Evolutionary conservation across 2,329 filamentous ascomycete genomes (phyloP).

Genomic region (Fusarium graminum): DNA sequence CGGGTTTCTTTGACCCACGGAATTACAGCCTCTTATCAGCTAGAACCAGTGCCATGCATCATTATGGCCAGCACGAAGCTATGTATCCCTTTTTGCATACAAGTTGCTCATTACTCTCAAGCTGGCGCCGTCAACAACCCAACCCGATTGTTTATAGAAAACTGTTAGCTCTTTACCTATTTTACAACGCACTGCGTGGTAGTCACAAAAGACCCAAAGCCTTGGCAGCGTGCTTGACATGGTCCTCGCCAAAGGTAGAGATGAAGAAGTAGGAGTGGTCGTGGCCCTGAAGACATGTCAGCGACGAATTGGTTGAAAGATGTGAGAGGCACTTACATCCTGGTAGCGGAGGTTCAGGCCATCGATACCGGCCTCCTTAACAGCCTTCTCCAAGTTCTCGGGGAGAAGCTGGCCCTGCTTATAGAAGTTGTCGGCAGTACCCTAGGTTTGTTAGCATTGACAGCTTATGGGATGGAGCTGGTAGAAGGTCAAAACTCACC

Average conservation of each 20-base stretch:
- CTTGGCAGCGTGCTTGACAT: slow-evolving; percentile 92
- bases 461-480: neutral
- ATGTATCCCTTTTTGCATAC: slow-evolving; percentile 6
- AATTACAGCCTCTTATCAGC: slow-evolving; percentile 2
- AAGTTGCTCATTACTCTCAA: slow-evolving; percentile 5
- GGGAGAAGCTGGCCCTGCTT: slow-evolving; percentile 92
- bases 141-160: slow-evolving; percentile 24
- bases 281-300: slow-evolving; percentile 70
- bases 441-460: slow-evolving; percentile 61
- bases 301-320: neutral
- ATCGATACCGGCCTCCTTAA: slow-evolving; percentile 78
- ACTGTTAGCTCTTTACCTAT: slow-evolving; percentile 31
- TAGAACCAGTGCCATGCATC: slow-evolving; percentile 15
- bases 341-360: slow-evolving; percentile 87
- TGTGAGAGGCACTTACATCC: slow-evolving; percentile 61
- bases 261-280: slow-evolving; percentile 99
- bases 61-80: slow-evolving; percentile 20
- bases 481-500: slow-evolving; percentile 62
- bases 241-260: slow-evolving; percentile 88
- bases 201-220: slow-evolving; percentile 67
- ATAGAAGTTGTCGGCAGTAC: slow-evolving; percentile 96
- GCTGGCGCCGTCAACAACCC: slow-evolving; percentile 28
- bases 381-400: slow-evolving; percentile 89
- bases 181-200: slow-evolving; percentile 42
- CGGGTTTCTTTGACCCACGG: slow-evolving; percentile 17